Percentiles rank a stretch among this genome's conserved stretches.
phyloP scores from a whole-genome alignment of 805 yeast genomes.

The Grigorovia jiainica region DNA sequence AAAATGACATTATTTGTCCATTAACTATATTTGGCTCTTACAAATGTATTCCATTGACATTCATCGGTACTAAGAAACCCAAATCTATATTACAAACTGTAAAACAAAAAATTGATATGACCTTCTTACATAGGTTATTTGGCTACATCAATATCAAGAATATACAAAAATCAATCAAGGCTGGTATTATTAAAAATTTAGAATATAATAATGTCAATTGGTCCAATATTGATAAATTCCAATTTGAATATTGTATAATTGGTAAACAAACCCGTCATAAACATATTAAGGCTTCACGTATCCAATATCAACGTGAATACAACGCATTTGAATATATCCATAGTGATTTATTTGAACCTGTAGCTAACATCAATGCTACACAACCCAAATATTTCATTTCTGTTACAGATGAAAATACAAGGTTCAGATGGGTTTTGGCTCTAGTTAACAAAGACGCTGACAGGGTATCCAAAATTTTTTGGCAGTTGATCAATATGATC shows the following conservation, averaged over 20 bases:
- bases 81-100: no score
- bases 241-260: constrained; percentile 6
- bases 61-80: no score
- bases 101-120: no score
- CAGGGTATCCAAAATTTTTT: no score
- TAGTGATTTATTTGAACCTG: constrained; percentile 9
- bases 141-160: constrained; percentile 1
- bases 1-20: no score
- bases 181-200: neutral
- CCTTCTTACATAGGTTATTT: neutral
- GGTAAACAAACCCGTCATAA: constrained; percentile 5
- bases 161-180: neutral
- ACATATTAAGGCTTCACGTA: constrained; percentile 4
- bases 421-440: constrained; percentile 7
- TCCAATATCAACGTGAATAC: constrained; percentile 3
- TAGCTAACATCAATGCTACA: neutral
- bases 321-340: constrained; percentile 6
- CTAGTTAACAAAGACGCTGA: no score
- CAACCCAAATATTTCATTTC: constrained; percentile 5
- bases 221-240: constrained; percentile 31
- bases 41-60: no score
- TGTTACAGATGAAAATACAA: constrained; percentile 8
- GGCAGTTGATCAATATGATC: no score
- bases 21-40: no score
- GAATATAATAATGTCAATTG: neutral